Evolutionary conservation across 306 rosid genomes (phyloP).

Genomic region (Arachis stenosperma): DNA sequence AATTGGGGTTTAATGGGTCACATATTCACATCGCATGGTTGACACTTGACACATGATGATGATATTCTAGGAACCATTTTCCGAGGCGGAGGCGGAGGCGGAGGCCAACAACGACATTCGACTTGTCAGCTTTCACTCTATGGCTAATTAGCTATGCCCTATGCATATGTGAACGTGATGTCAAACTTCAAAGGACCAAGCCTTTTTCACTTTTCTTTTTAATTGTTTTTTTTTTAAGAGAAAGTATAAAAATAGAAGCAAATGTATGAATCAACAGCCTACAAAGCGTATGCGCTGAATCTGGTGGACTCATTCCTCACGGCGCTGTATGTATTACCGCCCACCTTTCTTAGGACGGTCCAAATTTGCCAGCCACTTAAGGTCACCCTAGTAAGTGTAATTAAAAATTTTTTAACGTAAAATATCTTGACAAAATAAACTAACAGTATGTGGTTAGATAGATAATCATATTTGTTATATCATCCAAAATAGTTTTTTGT

Average conservation of each 20-base stretch:
- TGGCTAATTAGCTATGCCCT: no score
- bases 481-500: no score
- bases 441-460: no score
- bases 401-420: no score
- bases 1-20: not conserved
- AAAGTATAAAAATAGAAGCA: no score
- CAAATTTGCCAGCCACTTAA: not conserved
- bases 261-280: slow-evolving; percentile 13
- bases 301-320: not conserved
- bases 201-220: no score
- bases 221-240: no score
- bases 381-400: no score
- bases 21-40: slow-evolving; percentile 30
- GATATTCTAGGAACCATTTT: slow-evolving; percentile 13
- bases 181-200: no score
- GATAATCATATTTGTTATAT: no score
- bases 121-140: slow-evolving; percentile 8
- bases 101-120: slow-evolving; percentile 15
- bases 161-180: no score
- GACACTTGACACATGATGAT: not conserved
- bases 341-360: slow-evolving; percentile 2
- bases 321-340: slow-evolving; percentile 24
- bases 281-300: not conserved
- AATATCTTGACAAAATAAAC: no score
- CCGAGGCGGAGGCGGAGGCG: slow-evolving; percentile 26